Evolutionary conservation across 2,329 filamentous ascomycete genomes (phyloP), one percentile per base, ranked within the genome.

Genomic region (Diaporthe velutina): DNA sequence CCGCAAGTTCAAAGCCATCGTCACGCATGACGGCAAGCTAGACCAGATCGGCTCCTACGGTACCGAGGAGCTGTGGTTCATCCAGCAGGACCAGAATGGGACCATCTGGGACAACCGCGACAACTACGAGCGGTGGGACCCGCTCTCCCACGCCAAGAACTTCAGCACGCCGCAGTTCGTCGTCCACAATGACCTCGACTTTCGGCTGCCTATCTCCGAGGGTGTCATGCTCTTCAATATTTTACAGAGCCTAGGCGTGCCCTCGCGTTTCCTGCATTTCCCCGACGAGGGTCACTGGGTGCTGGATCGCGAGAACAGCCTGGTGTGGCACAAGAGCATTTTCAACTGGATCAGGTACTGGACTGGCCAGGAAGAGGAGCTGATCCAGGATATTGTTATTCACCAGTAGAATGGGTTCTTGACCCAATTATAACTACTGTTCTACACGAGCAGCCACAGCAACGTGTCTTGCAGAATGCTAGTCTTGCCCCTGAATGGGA

Each of bases 261-360:
- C 92, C 50, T 93, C 91, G 78, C 89, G 91, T 77, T 90, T 94
- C 77, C 80, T 94, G 78, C 92, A 88, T 2, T 94, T 94, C 81
- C 91, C 92, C 0, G 92, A 94, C 80, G 93, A 95, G 83, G 93
- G 93, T 76, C 93, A 94, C 79, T 94, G 91, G 90, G 92, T 94
- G 5, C 79, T 93, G 60, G 92, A 93, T 78, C 90, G 88, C 2
- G 92, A 94, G 84, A 94, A 94, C 80, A 88, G 87, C 33, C 81
- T 93, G 57, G 84, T 93, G 70, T 94, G 93, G 93, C 92, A 94
- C 80, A 88, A 87, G 58, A 89, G 90, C 17, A 92, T 94, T 66
- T 83, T 93, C 73, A 90, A 93, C 79, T 94, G 90, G 88, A 92
- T 93, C 78, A 93, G 93, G 81, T 87, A 88, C 78, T 87, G 64